phyloP scores from a whole-genome alignment of 768 basidiomycete genomes.

The Kwoniella dendrophila region DNA sequence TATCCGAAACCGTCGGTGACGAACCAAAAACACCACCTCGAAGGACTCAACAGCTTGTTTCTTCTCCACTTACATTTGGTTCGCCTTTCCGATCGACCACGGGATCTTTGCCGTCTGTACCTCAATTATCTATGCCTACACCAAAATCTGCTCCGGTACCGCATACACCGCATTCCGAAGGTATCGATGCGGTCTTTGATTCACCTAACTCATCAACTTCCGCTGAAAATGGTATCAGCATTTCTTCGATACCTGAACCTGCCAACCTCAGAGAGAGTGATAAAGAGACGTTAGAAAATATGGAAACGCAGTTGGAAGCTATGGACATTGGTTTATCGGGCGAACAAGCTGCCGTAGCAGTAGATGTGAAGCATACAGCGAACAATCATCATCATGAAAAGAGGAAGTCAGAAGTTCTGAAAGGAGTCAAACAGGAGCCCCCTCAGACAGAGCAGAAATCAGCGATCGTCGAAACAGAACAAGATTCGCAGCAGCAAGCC shows the following conservation, averaged over 20 bases:
- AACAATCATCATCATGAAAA: not conserved
- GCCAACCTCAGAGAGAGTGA: conserved; percentile 13
- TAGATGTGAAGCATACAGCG: conserved; percentile 5
- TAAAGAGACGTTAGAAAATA: conserved; percentile 2
- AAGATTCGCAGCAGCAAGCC: too few relatives aligned
- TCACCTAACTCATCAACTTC: conserved; percentile 1
- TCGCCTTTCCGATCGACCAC: conserved; percentile 12
- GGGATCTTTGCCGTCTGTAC: not conserved
- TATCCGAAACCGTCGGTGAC: not conserved
- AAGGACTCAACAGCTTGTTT: not conserved
- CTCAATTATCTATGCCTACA: conserved; percentile 5
- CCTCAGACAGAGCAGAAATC: not conserved
- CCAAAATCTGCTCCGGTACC: not conserved
- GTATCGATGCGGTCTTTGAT: conserved; percentile 23
- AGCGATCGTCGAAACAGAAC: too few relatives aligned
- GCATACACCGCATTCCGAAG: conserved; percentile 1
- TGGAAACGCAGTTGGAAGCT: conserved; percentile 23
- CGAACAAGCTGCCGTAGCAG: conserved; percentile 16
- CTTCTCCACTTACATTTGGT: not conserved
- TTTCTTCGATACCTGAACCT: conserved; percentile 14
- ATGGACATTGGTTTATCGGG: conserved; percentile 19
- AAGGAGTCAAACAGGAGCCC: not conserved
- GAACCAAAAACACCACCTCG: conserved; percentile 12
- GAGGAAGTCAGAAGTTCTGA: too few relatives aligned
- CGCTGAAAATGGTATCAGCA: not conserved